A percentile compares a stretch with the other conserved stretches of the same genome.
Evolutionary conservation across 148 eudicot genomes (phyloP).

Genomic region (Vaccinium darrowii): DNA sequence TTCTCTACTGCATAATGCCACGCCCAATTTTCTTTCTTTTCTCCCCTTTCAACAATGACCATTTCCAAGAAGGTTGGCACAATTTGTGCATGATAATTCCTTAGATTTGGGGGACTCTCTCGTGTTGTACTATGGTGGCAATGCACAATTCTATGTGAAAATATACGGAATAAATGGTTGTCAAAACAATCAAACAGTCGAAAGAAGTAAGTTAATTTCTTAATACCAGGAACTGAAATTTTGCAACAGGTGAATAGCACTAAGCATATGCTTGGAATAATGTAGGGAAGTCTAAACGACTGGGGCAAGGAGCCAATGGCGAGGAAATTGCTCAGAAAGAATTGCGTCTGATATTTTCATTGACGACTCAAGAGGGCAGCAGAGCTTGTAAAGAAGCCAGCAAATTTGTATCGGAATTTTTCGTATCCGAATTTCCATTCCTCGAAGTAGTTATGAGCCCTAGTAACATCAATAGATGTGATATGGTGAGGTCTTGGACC

Average conservation of each 20-base stretch:
- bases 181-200: background rate
- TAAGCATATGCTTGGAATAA: background rate
- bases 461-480: background rate
- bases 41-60: too few species aligned
- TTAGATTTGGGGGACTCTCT: too few species aligned
- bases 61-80: too few species aligned
- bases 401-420: background rate
- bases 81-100: too few species aligned
- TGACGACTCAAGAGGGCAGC: background rate
- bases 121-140: too few species aligned
- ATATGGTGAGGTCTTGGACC: constrained; percentile 11
- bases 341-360: background rate
- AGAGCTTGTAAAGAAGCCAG: constrained; percentile 4
- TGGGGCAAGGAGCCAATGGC: background rate
- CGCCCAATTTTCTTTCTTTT: too few species aligned
- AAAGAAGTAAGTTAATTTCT: background rate
- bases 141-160: too few species aligned
- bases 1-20: too few species aligned
- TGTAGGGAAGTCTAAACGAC: constrained; percentile 6
- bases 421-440: constrained; percentile 3
- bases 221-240: too few species aligned
- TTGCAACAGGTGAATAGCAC: too few species aligned
- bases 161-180: constrained; percentile 10
- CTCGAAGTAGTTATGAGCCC: constrained; percentile 7
- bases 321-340: background rate